A percentile compares a stretch with the other conserved stretches of the same genome.
Evolutionary conservation across 164 flowering plant species (phyloP).

Genomic region (Stephania cephalantha): DNA sequence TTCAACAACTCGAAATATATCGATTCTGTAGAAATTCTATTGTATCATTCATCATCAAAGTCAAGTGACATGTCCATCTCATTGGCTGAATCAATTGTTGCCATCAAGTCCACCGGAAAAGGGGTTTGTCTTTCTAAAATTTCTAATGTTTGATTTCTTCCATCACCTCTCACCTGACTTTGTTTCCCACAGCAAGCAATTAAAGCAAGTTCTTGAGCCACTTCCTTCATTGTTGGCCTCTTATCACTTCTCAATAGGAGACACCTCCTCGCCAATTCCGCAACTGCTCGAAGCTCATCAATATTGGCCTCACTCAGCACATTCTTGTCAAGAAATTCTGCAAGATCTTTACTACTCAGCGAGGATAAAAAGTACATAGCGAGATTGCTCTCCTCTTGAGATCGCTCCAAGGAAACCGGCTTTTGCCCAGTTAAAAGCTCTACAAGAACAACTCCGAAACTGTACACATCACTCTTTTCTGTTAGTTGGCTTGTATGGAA

Average conservation of each 20-base stretch:
- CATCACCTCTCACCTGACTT: background rate
- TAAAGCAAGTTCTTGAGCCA: background rate
- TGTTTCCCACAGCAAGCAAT: background rate
- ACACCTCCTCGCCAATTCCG: background rate
- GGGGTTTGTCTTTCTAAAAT: slow-evolving; percentile 5
- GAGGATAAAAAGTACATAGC: background rate
- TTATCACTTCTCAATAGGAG: background rate
- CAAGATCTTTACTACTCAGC: background rate
- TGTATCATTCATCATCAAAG: background rate
- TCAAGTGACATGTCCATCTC: background rate
- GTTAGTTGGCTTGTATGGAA: slow-evolving; percentile 2
- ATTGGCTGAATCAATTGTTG: slow-evolving; percentile 10
- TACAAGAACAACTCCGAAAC: slow-evolving; percentile 1
- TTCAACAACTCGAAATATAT: no score
- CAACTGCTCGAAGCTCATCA: background rate
- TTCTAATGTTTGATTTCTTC: background rate
- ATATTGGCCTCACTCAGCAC: background rate
- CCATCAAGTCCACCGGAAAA: slow-evolving; percentile 7
- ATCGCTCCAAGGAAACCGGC: background rate
- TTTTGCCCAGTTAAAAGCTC: slow-evolving; percentile 1
- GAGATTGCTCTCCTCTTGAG: background rate
- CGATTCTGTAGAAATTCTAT: no score
- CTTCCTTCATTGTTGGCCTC: background rate
- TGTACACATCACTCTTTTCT: slow-evolving; percentile 1
- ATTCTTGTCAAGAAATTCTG: background rate